phyloP scores from a whole-genome alignment of 805 yeast species.

The Ogataea naganishii region DNA sequence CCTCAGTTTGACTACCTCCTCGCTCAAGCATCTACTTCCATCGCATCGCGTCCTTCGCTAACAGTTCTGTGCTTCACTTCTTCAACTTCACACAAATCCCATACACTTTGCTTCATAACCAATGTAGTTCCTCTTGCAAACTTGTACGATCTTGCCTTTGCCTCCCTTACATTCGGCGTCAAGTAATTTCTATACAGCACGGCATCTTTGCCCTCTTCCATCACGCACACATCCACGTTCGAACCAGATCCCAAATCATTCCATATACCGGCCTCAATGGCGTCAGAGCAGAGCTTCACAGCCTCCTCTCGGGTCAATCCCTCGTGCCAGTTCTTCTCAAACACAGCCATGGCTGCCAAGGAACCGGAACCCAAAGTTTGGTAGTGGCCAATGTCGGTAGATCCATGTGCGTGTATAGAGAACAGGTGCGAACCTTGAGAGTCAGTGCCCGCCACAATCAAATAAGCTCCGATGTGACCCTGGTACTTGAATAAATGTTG shows the following conservation, averaged over 20 bases:
- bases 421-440: slow-evolving; percentile 93
- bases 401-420: slow-evolving; percentile 95
- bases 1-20: too few relatives aligned
- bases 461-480: slow-evolving; percentile 94
- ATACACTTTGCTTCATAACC: slow-evolving; percentile 58
- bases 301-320: slow-evolving; percentile 83
- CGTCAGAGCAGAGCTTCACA: slow-evolving; percentile 81
- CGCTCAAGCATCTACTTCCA: slow-evolving; percentile 38
- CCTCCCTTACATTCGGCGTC: slow-evolving; percentile 83
- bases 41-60: slow-evolving; percentile 25
- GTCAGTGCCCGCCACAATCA: slow-evolving; percentile 97
- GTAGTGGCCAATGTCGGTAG: slow-evolving; percentile 92
- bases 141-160: slow-evolving; percentile 75
- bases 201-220: slow-evolving; percentile 90
- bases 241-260: slow-evolving; percentile 98
- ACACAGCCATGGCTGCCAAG: slow-evolving; percentile 95
- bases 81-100: slow-evolving; percentile 58
- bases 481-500: slow-evolving; percentile 96
- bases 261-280: slow-evolving; percentile 97
- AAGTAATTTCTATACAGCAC: slow-evolving; percentile 75
- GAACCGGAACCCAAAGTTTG: slow-evolving; percentile 95
- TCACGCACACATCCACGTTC: slow-evolving; percentile 93
- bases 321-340: slow-evolving; percentile 81
- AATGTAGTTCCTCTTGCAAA: slow-evolving; percentile 94
- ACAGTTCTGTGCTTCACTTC: slow-evolving; percentile 37